phyloP scores from a whole-genome alignment of 106 monocot genomes.

The Phalaenopsis equestris region DNA sequence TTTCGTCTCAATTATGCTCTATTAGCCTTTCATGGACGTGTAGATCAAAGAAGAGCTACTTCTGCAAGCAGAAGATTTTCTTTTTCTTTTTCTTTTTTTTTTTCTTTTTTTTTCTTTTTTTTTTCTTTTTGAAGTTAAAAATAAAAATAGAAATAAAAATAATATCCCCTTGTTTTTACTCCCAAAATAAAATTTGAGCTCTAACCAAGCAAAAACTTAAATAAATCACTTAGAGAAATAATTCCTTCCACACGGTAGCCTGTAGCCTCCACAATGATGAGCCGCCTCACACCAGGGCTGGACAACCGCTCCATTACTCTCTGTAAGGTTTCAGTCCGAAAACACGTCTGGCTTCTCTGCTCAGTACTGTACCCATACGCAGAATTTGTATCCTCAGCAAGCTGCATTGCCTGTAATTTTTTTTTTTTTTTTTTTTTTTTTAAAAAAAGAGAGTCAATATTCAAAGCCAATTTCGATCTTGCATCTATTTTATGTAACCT shows the following conservation, averaged over 20 bases:
- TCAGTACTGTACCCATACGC: constrained; percentile 47
- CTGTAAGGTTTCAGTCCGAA: constrained; percentile 63
- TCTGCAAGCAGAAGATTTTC: neutral
- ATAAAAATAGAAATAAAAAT: neutral
- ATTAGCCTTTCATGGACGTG: neutral
- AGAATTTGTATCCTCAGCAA: constrained; percentile 65
- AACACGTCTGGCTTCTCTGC: constrained; percentile 96
- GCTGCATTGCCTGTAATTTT: constrained; percentile 67
- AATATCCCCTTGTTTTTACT: neutral
- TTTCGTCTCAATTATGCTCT: neutral
- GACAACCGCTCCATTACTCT: constrained; percentile 90
- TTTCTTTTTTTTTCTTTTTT: neutral
- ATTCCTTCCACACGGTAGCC: constrained; percentile 67
- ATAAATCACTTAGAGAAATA: constrained; percentile 56
- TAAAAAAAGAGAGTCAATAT: neutral
- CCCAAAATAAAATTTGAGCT: neutral
- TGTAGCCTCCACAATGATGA: constrained; percentile 62
- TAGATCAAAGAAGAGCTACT: neutral
- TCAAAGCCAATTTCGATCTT: neutral
- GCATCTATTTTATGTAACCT: no score
- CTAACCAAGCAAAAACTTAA: constrained; percentile 47
- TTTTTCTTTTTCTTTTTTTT: no score
- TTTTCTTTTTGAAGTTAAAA: neutral
- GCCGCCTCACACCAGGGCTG: constrained; percentile 75
- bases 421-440: no score